These are phyloP conservation scores for Durio zibethinus DNA, from an alignment of 345 rosid species.

Conservation along the genomic window DNA sequence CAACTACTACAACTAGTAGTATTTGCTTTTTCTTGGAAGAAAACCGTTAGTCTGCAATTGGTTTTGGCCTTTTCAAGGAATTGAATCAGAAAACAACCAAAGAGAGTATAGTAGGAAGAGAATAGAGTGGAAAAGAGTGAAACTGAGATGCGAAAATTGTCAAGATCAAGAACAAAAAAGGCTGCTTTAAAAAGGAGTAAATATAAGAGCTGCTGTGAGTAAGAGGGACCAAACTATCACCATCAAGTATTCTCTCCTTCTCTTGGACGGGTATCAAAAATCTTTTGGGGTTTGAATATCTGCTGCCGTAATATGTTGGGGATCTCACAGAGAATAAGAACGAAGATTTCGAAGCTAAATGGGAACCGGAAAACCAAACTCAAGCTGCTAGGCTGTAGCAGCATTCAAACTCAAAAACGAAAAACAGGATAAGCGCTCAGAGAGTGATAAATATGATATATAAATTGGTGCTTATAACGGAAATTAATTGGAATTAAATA, in stretches of 20 bases:
- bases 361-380: not conserved
- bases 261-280: conserved; percentile 7
- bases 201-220: conserved; percentile 28
- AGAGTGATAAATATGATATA: not conserved
- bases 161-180: conserved; percentile 24
- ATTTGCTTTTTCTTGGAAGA: conserved; percentile 9
- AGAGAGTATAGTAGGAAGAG: not conserved
- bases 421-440: not conserved
- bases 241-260: conserved; percentile 28
- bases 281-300: not conserved
- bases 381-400: not conserved
- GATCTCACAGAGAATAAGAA: not conserved
- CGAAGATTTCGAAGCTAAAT: not conserved
- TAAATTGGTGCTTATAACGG: not conserved
- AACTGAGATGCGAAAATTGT: conserved; percentile 1
- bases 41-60: not conserved
- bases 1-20: not conserved
- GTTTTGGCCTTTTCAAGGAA: not conserved
- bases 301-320: not conserved
- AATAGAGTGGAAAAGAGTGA: not conserved
- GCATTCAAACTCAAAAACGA: not conserved
- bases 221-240: conserved; percentile 71
- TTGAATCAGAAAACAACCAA: not conserved
- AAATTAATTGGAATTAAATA: not conserved
- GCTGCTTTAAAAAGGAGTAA: conserved; percentile 19